These are phyloP conservation scores for Cokeromyces recurvatus DNA, from an alignment of 371 early-diverging fungal genomes.

Conservation along the genomic window DNA sequence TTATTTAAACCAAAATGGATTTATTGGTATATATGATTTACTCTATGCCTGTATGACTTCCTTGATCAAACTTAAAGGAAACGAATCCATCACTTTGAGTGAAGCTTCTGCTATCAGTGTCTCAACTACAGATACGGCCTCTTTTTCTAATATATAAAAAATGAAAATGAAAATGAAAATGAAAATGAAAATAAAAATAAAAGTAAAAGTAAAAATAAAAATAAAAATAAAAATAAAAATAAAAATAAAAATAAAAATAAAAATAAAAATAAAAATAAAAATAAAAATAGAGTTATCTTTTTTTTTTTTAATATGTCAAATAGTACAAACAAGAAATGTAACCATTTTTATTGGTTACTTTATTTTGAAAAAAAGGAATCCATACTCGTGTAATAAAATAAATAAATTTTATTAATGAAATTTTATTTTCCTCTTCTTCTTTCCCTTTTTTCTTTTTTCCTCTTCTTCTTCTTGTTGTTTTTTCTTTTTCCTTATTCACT, in stretches of 20 bases:
- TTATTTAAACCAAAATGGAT: conserved; percentile 36
- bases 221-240: not conserved
- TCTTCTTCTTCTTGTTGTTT: conserved; percentile 3
- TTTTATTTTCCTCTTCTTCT: conserved; percentile 3
- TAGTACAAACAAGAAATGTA: not conserved
- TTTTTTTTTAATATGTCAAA: not conserved
- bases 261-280: too few species aligned
- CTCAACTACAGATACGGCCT: too few species aligned
- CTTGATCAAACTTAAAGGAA: conserved; percentile 16
- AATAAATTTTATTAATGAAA: not conserved
- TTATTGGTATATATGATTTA: conserved; percentile 42
- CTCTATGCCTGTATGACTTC: conserved; percentile 45
- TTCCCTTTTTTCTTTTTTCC: not conserved
- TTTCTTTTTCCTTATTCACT: not conserved
- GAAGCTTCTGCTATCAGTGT: too few species aligned
- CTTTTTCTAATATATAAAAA: too few species aligned
- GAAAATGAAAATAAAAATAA: too few species aligned
- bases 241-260: too few species aligned
- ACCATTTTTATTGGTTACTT: conserved; percentile 4
- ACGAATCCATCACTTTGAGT: too few species aligned
- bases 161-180: not conserved
- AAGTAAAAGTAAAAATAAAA: not conserved
- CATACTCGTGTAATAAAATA: conserved; percentile 8
- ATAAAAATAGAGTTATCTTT: not conserved
- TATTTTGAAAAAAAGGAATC: conserved; percentile 11